These are phyloP conservation scores for Diospyros lotus DNA, from an alignment of 148 eudicot genomes.

Conservation along the genomic window DNA sequence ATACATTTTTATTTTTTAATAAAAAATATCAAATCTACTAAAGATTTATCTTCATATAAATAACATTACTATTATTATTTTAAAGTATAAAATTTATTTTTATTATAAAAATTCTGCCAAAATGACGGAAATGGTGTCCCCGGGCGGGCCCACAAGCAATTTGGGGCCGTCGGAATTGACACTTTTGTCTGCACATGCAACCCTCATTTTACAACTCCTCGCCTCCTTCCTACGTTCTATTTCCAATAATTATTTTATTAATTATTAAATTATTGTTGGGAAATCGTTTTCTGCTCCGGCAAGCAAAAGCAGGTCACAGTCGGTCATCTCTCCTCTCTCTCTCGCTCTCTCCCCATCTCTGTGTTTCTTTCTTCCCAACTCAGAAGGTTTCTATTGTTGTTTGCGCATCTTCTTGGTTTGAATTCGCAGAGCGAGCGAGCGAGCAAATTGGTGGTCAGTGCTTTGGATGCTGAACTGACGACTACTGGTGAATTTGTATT, in stretches of 20 bases:
- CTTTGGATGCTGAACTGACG: too few relatives aligned
- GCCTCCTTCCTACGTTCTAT: too few relatives aligned
- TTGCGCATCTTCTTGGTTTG: background rate
- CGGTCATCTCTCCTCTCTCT: background rate
- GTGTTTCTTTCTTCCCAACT: background rate
- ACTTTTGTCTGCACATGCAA: too few relatives aligned
- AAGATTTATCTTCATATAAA: too few relatives aligned
- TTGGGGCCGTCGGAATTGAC: background rate
- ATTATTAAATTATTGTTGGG: background rate
- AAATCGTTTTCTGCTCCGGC: background rate
- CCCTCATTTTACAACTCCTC: too few relatives aligned
- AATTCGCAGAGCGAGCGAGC: background rate
- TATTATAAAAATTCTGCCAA: background rate
- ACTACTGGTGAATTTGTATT: background rate
- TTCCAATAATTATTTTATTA: too few relatives aligned
- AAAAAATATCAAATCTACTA: too few relatives aligned
- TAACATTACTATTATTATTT: too few relatives aligned
- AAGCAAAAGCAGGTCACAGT: constrained; percentile 8
- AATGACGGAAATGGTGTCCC: background rate
- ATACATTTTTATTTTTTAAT: too few relatives aligned
- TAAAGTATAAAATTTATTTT: too few relatives aligned
- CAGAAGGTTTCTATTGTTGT: background rate
- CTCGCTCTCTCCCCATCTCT: background rate
- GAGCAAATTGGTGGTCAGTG: background rate
- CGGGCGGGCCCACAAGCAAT: background rate